These are phyloP conservation scores for Sarocladium strictum DNA, from an alignment of 2,329 filamentous ascomycete species.

Conservation along the genomic window DNA sequence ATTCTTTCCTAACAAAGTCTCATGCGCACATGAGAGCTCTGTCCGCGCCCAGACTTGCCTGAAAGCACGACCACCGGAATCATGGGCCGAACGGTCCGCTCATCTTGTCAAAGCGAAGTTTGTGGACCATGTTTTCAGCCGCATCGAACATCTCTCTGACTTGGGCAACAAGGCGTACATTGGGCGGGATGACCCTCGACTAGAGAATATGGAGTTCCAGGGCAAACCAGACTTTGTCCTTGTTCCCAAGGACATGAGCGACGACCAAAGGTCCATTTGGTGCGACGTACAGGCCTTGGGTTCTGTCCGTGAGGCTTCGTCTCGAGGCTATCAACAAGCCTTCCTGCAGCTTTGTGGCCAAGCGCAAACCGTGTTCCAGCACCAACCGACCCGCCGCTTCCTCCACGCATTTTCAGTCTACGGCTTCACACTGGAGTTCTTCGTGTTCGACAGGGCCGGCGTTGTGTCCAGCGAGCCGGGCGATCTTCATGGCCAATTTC, in stretches of 20 bases:
- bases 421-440: conserved; percentile 16
- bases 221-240: conserved; percentile 6
- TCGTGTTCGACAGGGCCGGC: conserved; percentile 18
- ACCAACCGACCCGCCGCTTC: conserved; percentile 2
- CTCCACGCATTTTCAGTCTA: conserved; percentile 2
- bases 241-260: not conserved
- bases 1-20: not conserved
- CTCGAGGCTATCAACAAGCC: conserved; percentile 1
- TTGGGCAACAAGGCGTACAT: not conserved
- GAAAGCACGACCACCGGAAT: not conserved
- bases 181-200: not conserved
- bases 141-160: not conserved
- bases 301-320: not conserved
- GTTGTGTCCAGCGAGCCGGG: conserved; percentile 14
- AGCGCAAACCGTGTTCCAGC: conserved; percentile 2
- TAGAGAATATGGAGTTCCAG: conserved; percentile 2
- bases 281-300: not conserved
- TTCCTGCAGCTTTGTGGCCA: conserved; percentile 6
- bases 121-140: not conserved
- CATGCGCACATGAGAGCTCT: not conserved
- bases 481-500: conserved; percentile 5
- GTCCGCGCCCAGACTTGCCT: not conserved
- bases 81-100: not conserved
- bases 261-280: not conserved
- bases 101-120: not conserved